phyloP scores from a whole-genome alignment of 2,329 filamentous ascomycete genomes.

The Colletotrichum echinochloae region DNA sequence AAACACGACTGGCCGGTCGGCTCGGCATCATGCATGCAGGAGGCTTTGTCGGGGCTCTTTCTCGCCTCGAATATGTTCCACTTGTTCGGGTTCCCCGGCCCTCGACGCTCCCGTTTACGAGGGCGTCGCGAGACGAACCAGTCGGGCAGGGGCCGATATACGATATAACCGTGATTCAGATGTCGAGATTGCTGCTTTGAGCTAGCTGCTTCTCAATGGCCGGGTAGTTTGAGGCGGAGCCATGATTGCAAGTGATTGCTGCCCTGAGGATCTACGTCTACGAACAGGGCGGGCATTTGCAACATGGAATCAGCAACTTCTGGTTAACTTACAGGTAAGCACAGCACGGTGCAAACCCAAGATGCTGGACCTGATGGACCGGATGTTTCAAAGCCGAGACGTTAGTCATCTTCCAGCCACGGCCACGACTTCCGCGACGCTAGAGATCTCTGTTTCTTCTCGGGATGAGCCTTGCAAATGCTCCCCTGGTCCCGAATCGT shows the following conservation, averaged over 20 bases:
- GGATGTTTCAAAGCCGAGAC: not conserved
- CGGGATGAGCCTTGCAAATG: not conserved
- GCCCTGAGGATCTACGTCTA: not conserved
- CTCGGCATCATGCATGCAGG: conserved; percentile 30
- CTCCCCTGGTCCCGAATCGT: conserved; percentile 13
- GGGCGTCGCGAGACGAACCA: not conserved
- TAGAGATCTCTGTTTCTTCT: not conserved
- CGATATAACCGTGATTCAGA: too few relatives aligned
- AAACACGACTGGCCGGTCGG: conserved; percentile 1
- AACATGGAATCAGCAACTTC: not conserved
- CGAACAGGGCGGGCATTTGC: not conserved
- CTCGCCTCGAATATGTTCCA: conserved; percentile 37
- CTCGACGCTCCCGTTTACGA: not conserved
- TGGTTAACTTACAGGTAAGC: not conserved
- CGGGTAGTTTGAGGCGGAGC: too few relatives aligned
- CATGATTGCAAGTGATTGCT: too few relatives aligned
- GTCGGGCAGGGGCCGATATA: not conserved
- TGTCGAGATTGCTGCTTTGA: not conserved
- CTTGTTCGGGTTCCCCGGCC: conserved; percentile 6
- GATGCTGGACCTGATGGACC: too few relatives aligned
- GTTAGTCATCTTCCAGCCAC: not conserved
- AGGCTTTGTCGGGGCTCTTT: conserved; percentile 15
- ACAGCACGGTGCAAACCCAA: not conserved
- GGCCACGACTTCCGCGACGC: not conserved
- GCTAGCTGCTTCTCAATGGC: too few relatives aligned